phyloP scores from a whole-genome alignment of 495 filamentous ascomycete genomes.

The Tuber umbilicatum region DNA sequence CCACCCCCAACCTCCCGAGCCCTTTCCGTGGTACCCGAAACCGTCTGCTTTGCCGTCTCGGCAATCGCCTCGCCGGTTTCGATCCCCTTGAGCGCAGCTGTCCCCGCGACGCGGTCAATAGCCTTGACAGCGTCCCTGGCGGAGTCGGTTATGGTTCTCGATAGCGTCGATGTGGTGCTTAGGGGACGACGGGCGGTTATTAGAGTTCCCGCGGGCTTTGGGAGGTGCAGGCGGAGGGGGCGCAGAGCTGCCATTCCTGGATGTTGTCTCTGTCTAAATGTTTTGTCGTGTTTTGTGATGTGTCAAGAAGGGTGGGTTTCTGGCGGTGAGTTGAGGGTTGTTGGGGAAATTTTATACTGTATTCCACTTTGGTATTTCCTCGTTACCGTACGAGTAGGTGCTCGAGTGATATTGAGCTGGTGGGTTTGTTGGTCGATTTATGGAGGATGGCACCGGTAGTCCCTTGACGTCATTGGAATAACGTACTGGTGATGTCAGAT shows the following conservation, averaged over 20 bases:
- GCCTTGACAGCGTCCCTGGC: conserved; percentile 27
- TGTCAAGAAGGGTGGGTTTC: not conserved
- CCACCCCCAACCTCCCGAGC: conserved; percentile 26
- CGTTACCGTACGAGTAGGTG: too few relatives aligned
- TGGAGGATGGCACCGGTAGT: not conserved
- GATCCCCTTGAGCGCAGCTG: conserved; percentile 38
- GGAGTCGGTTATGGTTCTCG: conserved; percentile 17
- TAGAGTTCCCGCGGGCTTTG: not conserved
- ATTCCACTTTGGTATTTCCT: too few relatives aligned
- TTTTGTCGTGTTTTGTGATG: not conserved
- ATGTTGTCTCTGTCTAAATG: not conserved
- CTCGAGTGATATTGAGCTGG: not conserved
- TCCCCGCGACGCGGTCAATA: conserved; percentile 30
- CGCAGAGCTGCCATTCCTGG: conserved; percentile 16
- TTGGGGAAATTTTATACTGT: not conserved
- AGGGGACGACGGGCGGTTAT: too few relatives aligned
- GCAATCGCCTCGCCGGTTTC: conserved; percentile 32
- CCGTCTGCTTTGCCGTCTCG: conserved; percentile 6
- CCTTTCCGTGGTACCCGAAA: conserved; percentile 11
- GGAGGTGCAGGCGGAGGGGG: conserved; percentile 4
- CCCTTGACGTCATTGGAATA: conserved; percentile 11
- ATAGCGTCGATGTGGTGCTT: conserved; percentile 5
- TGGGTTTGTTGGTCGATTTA: not conserved
- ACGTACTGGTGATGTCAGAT: conserved; percentile 1
- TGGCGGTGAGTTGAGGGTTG: not conserved